Evolutionary conservation across 345 rosid genomes (phyloP).

Genomic region (Populus simonii): DNA sequence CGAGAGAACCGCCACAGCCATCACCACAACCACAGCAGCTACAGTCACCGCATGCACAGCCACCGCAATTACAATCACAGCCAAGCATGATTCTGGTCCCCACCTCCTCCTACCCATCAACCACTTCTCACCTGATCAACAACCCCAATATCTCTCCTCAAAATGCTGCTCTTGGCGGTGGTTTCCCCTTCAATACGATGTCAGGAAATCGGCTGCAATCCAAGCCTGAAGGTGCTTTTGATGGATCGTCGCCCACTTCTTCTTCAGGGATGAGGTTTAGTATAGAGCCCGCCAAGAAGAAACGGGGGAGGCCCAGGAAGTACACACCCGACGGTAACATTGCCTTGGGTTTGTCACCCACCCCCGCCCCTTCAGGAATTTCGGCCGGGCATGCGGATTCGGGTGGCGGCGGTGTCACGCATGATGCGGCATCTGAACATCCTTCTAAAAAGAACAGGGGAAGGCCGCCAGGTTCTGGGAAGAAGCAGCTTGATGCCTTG

Average conservation of each 20-base stretch:
- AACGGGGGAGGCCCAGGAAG: slow-evolving; percentile 88
- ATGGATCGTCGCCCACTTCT: slow-evolving; percentile 59
- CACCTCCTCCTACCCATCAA: slow-evolving; percentile 2
- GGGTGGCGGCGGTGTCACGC: slow-evolving; percentile 32
- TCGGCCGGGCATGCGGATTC: slow-evolving; percentile 45
- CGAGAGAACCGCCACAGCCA: slow-evolving; percentile 25
- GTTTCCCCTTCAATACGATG: slow-evolving; percentile 25
- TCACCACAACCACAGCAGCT: slow-evolving; percentile 3
- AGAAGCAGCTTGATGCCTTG: slow-evolving; percentile 87
- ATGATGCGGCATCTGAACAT: slow-evolving; percentile 44
- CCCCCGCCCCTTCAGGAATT: slow-evolving; percentile 42
- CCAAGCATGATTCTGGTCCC: slow-evolving; percentile 18
- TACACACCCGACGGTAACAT: slow-evolving; percentile 81
- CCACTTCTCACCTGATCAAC: slow-evolving; percentile 18
- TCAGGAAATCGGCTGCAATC: slow-evolving; percentile 21
- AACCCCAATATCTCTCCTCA: background rate
- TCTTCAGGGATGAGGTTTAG: slow-evolving; percentile 39
- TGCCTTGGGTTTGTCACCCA: slow-evolving; percentile 70
- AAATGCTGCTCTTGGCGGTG: background rate
- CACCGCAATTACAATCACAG: background rate
- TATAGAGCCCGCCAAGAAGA: slow-evolving; percentile 66
- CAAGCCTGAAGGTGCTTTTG: slow-evolving; percentile 37
- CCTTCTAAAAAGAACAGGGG: slow-evolving; percentile 68
- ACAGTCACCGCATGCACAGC: slow-evolving; percentile 3
- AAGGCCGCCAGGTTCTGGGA: slow-evolving; percentile 91